Evolutionary conservation across 1,139 yeast species (phyloP), one percentile per base, ranked within the genome.

Genomic region (Yamadazyma aaseri): DNA sequence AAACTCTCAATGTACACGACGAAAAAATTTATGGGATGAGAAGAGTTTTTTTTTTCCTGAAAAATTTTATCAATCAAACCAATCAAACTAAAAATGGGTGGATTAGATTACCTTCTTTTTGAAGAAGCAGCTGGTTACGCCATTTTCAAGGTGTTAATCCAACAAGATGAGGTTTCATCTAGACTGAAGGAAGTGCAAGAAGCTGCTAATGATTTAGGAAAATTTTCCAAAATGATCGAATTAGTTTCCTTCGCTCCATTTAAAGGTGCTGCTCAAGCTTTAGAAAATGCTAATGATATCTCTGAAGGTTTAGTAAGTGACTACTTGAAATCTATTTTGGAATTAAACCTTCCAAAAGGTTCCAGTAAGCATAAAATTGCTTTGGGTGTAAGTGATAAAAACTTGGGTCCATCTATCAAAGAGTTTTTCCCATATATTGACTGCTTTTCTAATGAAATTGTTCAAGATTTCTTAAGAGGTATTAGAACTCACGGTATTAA

Each of bases 51-150:
- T 22, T 22, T 18, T 18, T 18, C 20, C 25, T 22, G 25, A 22
- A 29, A 29, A 29, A 23, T 29, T 29, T 29, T 21, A 21, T 23
- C 15, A 25, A 14, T 14, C 26, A 20, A 28, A 28, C n/a, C 24
- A n/a, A n/a, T n/a, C n/a, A n/a, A 11, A 10, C 15, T 12, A 15
- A 22, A 38, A 32, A 66, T 66, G 79, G 80, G 81, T 50, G 83
- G 83, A 55, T 77, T 89, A 65, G 96, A 92, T 67, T 92, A 81
- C 70, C 81, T 92, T 65, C 84, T 92, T 58, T 92, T 85, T 63
- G 99, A 92, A 75, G 97, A 92, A 74, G 96, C 98, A 43, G 89
- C 98, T 37, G 99, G 99, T 49, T 92, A 92, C 65, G 97, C 96
- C 50, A 76, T 92, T 56, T 92, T 90, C 80, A 86, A 92, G 67